Conservation (phyloP, 441 rosid species). For the Gossypium davidsonii region DNA sequence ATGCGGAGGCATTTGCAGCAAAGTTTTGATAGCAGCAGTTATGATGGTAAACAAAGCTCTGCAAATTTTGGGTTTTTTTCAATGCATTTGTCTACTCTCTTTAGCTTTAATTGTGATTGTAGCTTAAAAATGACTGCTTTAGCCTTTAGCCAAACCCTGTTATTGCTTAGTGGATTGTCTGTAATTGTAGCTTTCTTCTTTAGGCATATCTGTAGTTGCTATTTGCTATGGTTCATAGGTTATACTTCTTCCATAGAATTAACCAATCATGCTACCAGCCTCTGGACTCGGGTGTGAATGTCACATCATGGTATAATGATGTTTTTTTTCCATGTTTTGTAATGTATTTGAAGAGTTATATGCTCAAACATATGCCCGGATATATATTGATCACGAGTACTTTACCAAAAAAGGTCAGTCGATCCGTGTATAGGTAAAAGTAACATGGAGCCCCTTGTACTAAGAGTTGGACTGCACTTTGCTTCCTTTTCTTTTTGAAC, state of each 20-base stretch:
- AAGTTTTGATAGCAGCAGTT: constrained; percentile 78
- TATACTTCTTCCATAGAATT: not conserved
- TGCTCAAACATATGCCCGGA: not conserved
- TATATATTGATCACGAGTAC: not conserved
- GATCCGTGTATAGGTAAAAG: too few relatives aligned
- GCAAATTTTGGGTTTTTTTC: not conserved
- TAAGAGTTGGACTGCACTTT: too few relatives aligned
- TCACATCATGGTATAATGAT: not conserved
- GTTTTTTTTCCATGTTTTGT: not conserved
- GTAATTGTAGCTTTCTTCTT: not conserved
- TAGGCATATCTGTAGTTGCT: not conserved
- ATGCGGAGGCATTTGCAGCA: constrained; percentile 93
- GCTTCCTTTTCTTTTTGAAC: too few relatives aligned
- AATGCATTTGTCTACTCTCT: not conserved
- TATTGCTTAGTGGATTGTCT: not conserved
- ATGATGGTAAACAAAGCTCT: constrained; percentile 50
- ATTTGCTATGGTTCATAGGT: not conserved
- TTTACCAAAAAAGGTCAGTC: not conserved
- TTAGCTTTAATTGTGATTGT: not conserved
- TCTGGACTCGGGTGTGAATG: not conserved
- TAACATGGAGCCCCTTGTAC: too few relatives aligned
- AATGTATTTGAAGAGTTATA: not conserved
- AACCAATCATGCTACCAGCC: not conserved
- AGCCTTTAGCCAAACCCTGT: not conserved
- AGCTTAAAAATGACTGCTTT: not conserved